These are phyloP conservation scores for Pleurostoma richardsiae DNA, from an alignment of 2,329 filamentous ascomycete genomes.

Conservation along the genomic window DNA sequence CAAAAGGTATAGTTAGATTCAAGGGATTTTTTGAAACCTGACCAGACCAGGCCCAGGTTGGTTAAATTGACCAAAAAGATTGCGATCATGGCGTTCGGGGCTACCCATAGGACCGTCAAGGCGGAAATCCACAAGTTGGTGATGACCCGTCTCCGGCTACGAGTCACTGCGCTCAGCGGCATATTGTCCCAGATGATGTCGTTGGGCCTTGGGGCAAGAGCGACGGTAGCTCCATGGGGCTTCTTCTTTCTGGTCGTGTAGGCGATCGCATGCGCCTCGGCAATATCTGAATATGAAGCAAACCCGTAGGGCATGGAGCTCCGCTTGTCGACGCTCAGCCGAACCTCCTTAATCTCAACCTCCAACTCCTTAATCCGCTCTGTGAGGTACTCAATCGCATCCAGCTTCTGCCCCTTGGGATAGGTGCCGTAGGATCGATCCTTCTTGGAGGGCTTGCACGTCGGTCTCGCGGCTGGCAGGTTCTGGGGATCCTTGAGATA, in stretches of 20 bases:
- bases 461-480: conserved; percentile 71
- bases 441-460: conserved; percentile 74
- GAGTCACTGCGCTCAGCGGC: conserved; percentile 60
- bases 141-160: conserved; percentile 68
- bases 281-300: conserved; percentile 84
- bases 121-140: conserved; percentile 81
- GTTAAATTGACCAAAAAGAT: conserved; percentile 84
- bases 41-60: conserved; percentile 79
- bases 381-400: conserved; percentile 91
- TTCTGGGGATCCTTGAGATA: conserved; percentile 85
- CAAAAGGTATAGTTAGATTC: conserved; percentile 60
- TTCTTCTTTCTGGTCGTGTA: conserved; percentile 77
- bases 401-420: conserved; percentile 69
- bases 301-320: conserved; percentile 91
- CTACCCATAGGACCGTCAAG: conserved; percentile 81
- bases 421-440: conserved; percentile 64
- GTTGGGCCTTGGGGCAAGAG: conserved; percentile 77
- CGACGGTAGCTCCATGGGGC: conserved; percentile 71
- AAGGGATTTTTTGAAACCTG: conserved; percentile 64
- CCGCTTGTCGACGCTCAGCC: conserved; percentile 76
- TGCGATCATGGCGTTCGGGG: conserved; percentile 88
- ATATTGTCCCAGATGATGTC: conserved; percentile 98
- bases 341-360: conserved; percentile 75
- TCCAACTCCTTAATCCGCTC: conserved; percentile 80
- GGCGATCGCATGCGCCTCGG: conserved; percentile 82